phyloP scores from a whole-genome alignment of 2,329 filamentous ascomycete species.

The Graphiopsis chlorocephala region DNA sequence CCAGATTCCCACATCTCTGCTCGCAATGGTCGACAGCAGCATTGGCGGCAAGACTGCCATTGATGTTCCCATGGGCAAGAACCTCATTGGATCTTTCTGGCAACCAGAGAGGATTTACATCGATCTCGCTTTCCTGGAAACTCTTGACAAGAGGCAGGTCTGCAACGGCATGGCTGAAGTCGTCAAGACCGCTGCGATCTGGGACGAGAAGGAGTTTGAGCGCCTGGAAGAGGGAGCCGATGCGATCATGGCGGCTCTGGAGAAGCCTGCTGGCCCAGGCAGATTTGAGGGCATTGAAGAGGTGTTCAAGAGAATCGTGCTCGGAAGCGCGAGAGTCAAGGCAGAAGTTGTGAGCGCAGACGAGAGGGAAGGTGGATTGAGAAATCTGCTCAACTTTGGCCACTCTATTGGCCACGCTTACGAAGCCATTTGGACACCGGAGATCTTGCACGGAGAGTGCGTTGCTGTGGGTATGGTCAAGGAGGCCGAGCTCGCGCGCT shows the following conservation, averaged over 20 bases:
- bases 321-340: conserved; percentile 90
- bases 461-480: conserved; percentile 99
- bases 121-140: conserved; percentile 87
- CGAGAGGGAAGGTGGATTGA: conserved; percentile 87
- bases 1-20: conserved; percentile 89
- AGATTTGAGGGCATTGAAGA: conserved; percentile 66
- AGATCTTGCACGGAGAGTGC: conserved; percentile 91
- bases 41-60: conserved; percentile 99
- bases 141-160: conserved; percentile 82
- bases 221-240: conserved; percentile 78
- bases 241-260: conserved; percentile 70
- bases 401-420: conserved; percentile 97
- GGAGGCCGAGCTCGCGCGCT: conserved; percentile 88
- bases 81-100: conserved; percentile 94
- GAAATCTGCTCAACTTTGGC: conserved; percentile 94
- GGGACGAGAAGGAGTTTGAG: conserved; percentile 83
- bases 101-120: conserved; percentile 93
- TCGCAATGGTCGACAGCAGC: conserved; percentile 97
- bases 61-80: conserved; percentile 93
- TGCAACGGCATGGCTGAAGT: conserved; percentile 99
- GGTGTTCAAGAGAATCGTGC: conserved; percentile 61
- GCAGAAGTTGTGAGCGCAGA: conserved; percentile 91
- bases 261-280: conserved; percentile 53
- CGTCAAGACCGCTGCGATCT: conserved; percentile 81
- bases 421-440: conserved; percentile 91